These are phyloP conservation scores for Paecilomyces variotii DNA, from an alignment of 2,329 filamentous ascomycete species.

Conservation along the genomic window DNA sequence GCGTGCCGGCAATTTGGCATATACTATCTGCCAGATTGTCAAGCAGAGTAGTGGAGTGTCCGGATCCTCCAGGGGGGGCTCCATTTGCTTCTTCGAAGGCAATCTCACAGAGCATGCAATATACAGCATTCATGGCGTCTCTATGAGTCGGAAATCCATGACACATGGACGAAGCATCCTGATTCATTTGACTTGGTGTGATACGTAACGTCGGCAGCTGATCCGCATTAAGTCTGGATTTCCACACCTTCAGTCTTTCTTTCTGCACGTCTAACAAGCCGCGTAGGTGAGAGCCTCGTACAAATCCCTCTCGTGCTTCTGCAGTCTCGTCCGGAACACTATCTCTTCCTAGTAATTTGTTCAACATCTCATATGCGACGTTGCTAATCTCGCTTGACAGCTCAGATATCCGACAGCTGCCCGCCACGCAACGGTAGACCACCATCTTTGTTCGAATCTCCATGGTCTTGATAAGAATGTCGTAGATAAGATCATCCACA, in stretches of 20 bases:
- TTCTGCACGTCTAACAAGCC: slow-evolving; percentile 10
- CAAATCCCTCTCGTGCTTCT: slow-evolving; percentile 7
- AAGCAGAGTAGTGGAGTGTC: neutral
- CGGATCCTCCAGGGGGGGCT: neutral
- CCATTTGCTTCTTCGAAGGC: neutral
- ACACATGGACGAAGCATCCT: neutral
- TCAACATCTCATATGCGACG: neutral
- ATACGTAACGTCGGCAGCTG: neutral
- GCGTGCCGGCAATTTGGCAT: neutral
- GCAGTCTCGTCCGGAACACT: neutral
- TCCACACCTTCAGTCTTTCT: slow-evolving; percentile 10
- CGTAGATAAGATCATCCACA: slow-evolving; percentile 14
- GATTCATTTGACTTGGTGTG: neutral
- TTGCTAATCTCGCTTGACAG: neutral
- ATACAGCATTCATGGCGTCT: neutral
- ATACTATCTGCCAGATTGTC: neutral
- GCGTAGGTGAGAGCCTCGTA: slow-evolving; percentile 8
- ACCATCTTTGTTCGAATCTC: slow-evolving; percentile 11
- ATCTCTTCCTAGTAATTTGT: neutral
- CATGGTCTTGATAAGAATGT: slow-evolving; percentile 14
- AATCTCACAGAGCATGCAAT: neutral
- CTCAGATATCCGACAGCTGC: neutral
- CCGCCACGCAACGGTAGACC: slow-evolving; percentile 10
- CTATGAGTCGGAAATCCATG: neutral
- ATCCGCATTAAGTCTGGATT: slow-evolving; percentile 2